These are phyloP conservation scores for Lavandula angustifolia DNA, from an alignment of 257 asterid genomes.

Conservation along the genomic window DNA sequence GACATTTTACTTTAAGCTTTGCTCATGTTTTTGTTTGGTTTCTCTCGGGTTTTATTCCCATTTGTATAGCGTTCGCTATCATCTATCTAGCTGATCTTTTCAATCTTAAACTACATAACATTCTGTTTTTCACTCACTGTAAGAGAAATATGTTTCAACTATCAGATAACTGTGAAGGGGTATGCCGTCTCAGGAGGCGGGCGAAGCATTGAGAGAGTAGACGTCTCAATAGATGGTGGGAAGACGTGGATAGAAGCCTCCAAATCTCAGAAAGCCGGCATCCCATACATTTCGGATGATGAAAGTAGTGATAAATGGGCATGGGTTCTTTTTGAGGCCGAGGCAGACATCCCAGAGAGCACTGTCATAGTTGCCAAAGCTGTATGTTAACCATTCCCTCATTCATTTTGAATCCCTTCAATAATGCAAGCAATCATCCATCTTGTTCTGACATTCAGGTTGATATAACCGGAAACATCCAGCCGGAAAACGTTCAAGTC, in stretches of 20 bases:
- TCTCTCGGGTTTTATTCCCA: too few relatives aligned
- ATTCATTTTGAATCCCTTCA: too few relatives aligned
- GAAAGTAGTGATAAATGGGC: conserved; percentile 76
- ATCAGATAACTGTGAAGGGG: conserved; percentile 70
- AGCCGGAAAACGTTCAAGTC: conserved; percentile 69
- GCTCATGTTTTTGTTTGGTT: too few relatives aligned
- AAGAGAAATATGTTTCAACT: conserved; percentile 3
- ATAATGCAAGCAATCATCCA: too few relatives aligned
- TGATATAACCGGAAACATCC: conserved; percentile 74
- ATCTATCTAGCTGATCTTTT: too few relatives aligned
- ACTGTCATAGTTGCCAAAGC: conserved; percentile 80
- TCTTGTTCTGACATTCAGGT: too few relatives aligned
- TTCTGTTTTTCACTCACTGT: background rate
- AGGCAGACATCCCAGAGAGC: conserved; percentile 53
- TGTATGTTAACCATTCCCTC: conserved; percentile 51
- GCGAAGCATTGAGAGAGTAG: conserved; percentile 85
- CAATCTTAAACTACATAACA: too few relatives aligned
- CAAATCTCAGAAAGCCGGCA: conserved; percentile 60
- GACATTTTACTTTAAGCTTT: too few relatives aligned
- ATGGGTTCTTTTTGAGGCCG: conserved; percentile 75
- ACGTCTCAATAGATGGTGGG: conserved; percentile 71
- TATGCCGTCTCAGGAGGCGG: conserved; percentile 89
- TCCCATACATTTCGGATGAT: conserved; percentile 59
- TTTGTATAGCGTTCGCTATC: too few relatives aligned
- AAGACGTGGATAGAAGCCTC: conserved; percentile 76